A percentile compares a stretch with the other conserved stretches of the same genome.
Evolutionary conservation across 2,329 filamentous ascomycete species (phyloP).

Genomic region (Pseudogymnoascus sp.): DNA sequence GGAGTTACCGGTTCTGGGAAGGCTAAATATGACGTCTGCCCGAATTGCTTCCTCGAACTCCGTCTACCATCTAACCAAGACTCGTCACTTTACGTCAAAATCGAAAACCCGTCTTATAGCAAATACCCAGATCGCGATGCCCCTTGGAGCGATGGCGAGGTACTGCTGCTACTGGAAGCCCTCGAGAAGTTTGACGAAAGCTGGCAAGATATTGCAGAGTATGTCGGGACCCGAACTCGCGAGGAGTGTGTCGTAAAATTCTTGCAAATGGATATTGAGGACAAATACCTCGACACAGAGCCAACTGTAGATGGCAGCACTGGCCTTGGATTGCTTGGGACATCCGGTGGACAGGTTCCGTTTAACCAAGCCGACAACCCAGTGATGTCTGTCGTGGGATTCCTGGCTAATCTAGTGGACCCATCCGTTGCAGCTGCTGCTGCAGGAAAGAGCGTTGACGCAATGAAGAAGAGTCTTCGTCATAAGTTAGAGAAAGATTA

Average conservation of each 20-base stretch:
- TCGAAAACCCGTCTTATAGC: slow-evolving; percentile 80
- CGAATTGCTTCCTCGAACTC: slow-evolving; percentile 79
- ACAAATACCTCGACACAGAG: slow-evolving; percentile 87
- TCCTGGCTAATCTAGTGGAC: slow-evolving; percentile 84
- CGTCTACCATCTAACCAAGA: slow-evolving; percentile 73
- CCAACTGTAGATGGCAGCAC: slow-evolving; percentile 44
- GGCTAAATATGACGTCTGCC: slow-evolving; percentile 79
- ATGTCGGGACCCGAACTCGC: slow-evolving; percentile 81
- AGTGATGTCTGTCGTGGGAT: slow-evolving; percentile 91
- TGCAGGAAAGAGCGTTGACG: slow-evolving; percentile 76
- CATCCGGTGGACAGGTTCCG: slow-evolving; percentile 71
- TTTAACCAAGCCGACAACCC: slow-evolving; percentile 93
- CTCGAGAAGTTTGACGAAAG: slow-evolving; percentile 92
- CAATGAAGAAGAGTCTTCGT: slow-evolving; percentile 72
- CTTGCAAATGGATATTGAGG: slow-evolving; percentile 90
- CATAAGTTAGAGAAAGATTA: slow-evolving; percentile 64
- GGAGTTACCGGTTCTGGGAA: slow-evolving; percentile 34
- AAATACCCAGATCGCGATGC: slow-evolving; percentile 73
- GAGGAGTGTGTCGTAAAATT: slow-evolving; percentile 98
- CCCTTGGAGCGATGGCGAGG: slow-evolving; percentile 85
- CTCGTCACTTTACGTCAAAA: slow-evolving; percentile 73
- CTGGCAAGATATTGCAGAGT: slow-evolving; percentile 86
- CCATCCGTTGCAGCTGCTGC: slow-evolving; percentile 85
- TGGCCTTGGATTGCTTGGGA: slow-evolving; percentile 58
- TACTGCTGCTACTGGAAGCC: slow-evolving; percentile 80